A percentile compares a stretch with the other conserved stretches of the same genome.
Evolutionary conservation across 495 filamentous ascomycete species (phyloP).

Genomic region (Echria macrotheca): DNA sequence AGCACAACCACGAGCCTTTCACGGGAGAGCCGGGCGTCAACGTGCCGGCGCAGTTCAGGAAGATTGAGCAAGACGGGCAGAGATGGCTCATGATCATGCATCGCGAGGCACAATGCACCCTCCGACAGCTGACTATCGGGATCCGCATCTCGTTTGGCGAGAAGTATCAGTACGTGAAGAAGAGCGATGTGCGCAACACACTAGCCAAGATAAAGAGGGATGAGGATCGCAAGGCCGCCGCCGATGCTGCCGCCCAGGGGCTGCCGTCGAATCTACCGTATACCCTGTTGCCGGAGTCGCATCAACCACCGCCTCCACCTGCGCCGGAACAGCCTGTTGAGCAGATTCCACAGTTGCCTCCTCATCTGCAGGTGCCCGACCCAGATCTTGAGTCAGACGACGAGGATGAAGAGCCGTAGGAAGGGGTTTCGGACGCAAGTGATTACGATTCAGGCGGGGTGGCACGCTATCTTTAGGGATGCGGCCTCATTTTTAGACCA

Average conservation of each 20-base stretch:
- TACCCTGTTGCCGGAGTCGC: slow-evolving; percentile 24
- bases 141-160: slow-evolving; percentile 32
- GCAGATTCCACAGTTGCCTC: slow-evolving; percentile 25
- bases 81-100: slow-evolving; percentile 35
- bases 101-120: slow-evolving; percentile 28
- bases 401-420: slow-evolving; percentile 21
- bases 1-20: slow-evolving; percentile 35
- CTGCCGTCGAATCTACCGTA: slow-evolving; percentile 22
- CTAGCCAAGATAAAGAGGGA: slow-evolving; percentile 33
- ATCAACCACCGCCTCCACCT: slow-evolving; percentile 26
- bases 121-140: slow-evolving; percentile 32
- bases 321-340: slow-evolving; percentile 18
- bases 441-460: too few species aligned
- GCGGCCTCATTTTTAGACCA: too few species aligned
- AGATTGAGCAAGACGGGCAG: slow-evolving; percentile 30
- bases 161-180: slow-evolving; percentile 36
- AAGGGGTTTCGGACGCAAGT: background rate
- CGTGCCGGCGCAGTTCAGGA: slow-evolving; percentile 32
- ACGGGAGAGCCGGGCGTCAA: slow-evolving; percentile 26
- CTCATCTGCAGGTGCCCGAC: slow-evolving; percentile 30
- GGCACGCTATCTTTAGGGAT: too few species aligned
- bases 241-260: slow-evolving; percentile 15
- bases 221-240: slow-evolving; percentile 27
- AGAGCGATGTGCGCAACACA: slow-evolving; percentile 29
- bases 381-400: slow-evolving; percentile 32